Conservation (phyloP, 2,329 filamentous ascomycete genomes). For the Thielaviopsis punctulata region DNA sequence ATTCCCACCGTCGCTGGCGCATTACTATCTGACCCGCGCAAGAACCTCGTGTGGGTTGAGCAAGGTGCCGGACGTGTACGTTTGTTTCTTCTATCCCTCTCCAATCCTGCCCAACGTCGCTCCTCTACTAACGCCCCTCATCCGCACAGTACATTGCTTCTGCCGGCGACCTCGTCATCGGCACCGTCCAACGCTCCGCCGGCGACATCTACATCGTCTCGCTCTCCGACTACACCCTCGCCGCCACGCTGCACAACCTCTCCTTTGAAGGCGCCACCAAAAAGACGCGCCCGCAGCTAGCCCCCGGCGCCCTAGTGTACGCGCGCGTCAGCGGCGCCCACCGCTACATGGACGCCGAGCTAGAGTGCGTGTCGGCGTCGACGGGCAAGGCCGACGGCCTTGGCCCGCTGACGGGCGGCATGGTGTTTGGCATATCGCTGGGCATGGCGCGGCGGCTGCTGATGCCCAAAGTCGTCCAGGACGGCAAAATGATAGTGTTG, state of each 20-base stretch:
- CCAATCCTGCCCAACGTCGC: neutral
- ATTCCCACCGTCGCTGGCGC: constrained; percentile 50
- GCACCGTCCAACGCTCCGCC: constrained; percentile 59
- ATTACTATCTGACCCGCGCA: constrained; percentile 49
- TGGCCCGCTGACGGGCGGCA: constrained; percentile 68
- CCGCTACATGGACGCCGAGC: constrained; percentile 71
- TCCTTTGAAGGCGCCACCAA: constrained; percentile 87
- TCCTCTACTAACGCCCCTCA: constrained; percentile 1
- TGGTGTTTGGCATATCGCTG: constrained; percentile 66
- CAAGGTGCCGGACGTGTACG: constrained; percentile 50
- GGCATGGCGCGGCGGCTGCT: constrained; percentile 70
- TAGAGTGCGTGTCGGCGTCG: constrained; percentile 72
- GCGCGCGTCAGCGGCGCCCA: constrained; percentile 65
- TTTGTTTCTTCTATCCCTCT: constrained; percentile 15
- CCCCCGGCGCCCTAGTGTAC: constrained; percentile 65
- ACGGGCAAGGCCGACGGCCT: constrained; percentile 83
- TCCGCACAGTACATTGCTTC: constrained; percentile 58
- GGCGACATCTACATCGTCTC: constrained; percentile 66
- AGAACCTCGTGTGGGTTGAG: constrained; percentile 67
- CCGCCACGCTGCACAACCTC: constrained; percentile 64
- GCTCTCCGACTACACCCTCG: constrained; percentile 46
- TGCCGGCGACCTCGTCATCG: constrained; percentile 74
- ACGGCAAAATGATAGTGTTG: constrained; percentile 53
- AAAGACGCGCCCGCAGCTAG: constrained; percentile 72
- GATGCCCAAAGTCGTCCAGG: constrained; percentile 40